Evolutionary conservation across 1,284 basidiomycete species (phyloP).

Genomic region (Athelia psychrophila): DNA sequence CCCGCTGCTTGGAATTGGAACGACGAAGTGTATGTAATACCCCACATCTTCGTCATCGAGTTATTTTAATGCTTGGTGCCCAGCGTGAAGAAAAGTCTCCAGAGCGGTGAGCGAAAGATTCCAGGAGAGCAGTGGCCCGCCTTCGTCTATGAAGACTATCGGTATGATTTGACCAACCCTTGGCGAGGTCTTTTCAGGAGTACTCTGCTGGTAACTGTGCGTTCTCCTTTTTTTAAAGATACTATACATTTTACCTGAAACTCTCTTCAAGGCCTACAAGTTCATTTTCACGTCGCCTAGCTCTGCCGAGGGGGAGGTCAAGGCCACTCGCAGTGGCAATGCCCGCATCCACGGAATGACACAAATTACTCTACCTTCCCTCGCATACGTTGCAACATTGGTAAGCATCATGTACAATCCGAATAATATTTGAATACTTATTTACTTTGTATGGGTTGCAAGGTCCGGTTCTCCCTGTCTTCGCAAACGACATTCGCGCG

Average conservation of each 20-base stretch:
- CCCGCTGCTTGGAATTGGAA: constrained; percentile 6
- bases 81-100: not conserved
- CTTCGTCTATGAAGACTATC: not conserved
- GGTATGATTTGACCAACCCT: not conserved
- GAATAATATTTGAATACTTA: not conserved
- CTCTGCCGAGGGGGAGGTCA: not conserved
- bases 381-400: not conserved
- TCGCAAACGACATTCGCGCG: constrained; percentile 5
- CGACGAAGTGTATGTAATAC: constrained; percentile 1
- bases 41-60: not conserved
- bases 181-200: not conserved
- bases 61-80: not conserved
- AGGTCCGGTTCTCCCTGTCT: not conserved
- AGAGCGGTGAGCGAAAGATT: not conserved
- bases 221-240: not conserved
- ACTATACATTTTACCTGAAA: not conserved
- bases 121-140: not conserved
- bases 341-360: not conserved
- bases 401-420: not conserved
- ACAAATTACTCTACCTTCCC: not conserved
- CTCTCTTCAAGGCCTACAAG: not conserved
- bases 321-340: not conserved
- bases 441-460: not conserved
- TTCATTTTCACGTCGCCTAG: not conserved
- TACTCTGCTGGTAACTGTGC: not conserved